These are phyloP conservation scores for Eucalyptus pumila DNA, from an alignment of 345 rosid species.

Conservation along the genomic window DNA sequence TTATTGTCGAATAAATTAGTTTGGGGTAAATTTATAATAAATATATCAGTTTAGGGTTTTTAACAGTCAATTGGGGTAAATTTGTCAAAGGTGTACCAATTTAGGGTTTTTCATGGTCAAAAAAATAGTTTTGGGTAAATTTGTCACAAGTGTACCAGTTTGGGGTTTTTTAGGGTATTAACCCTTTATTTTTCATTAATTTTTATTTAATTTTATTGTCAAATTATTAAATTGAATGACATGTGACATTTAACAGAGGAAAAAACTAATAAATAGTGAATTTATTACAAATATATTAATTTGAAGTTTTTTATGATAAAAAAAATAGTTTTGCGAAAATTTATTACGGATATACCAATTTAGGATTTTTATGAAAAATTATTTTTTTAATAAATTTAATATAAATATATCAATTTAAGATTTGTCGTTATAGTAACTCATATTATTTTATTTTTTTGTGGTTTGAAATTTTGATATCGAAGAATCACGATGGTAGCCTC, in stretches of 20 bases:
- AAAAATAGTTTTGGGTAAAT: too few species aligned
- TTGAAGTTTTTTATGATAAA: fast-evolving
- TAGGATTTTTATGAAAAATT: fast-evolving
- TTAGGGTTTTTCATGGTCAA: too few species aligned
- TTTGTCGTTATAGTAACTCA: fast-evolving
- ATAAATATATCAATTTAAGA: fast-evolving
- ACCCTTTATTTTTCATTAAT: fast-evolving
- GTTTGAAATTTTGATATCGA: too few species aligned
- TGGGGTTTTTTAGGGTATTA: too few species aligned
- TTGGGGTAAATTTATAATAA: too few species aligned
- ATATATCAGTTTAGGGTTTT: too few species aligned
- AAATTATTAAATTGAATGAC: fast-evolving
- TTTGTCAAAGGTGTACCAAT: too few species aligned
- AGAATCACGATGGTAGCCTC: fast-evolving
- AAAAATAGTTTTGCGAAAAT: fast-evolving
- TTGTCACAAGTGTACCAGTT: too few species aligned
- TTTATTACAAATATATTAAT: fast-evolving
- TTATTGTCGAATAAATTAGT: too few species aligned
- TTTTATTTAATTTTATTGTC: fast-evolving
- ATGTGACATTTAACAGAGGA: fast-evolving
- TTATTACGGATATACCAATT: fast-evolving
- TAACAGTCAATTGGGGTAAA: too few species aligned
- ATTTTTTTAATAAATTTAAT: too few species aligned
- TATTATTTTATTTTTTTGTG: fast-evolving
- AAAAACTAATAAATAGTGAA: fast-evolving